A percentile compares a stretch with the other conserved stretches of the same genome.
Evolutionary conservation across 768 basidiomycete species (phyloP).

Genomic region (Gelatoporia subvermispora): DNA sequence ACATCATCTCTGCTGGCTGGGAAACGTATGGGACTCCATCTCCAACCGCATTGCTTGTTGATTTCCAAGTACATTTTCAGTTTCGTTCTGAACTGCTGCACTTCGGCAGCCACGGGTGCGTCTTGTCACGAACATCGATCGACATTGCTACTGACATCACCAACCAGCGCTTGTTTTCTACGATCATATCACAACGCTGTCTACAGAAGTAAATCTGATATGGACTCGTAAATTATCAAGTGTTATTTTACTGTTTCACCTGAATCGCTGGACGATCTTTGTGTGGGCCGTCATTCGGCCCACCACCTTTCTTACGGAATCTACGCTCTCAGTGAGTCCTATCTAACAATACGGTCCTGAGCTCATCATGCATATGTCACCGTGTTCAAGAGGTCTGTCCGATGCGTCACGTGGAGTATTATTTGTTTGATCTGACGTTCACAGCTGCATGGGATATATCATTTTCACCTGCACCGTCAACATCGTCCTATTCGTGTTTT

Average conservation of each 20-base stretch:
- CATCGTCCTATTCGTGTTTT: background rate
- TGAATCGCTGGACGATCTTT: slow-evolving; percentile 6
- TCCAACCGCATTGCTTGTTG: too few relatives aligned
- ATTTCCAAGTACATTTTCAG: too few relatives aligned
- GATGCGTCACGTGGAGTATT: background rate
- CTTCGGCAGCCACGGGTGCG: too few relatives aligned
- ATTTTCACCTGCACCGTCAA: background rate
- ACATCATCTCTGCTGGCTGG: too few relatives aligned
- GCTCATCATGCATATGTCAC: too few relatives aligned
- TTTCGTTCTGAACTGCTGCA: too few relatives aligned
- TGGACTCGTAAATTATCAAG: background rate
- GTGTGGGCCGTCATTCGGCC: background rate
- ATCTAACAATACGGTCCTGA: background rate
- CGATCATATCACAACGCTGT: slow-evolving; percentile 14
- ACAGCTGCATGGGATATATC: background rate
- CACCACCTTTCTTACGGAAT: background rate
- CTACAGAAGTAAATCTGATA: slow-evolving; percentile 2
- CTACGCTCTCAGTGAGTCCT: background rate
- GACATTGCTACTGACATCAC: too few relatives aligned
- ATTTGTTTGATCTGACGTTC: background rate
- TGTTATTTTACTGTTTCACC: slow-evolving; percentile 3
- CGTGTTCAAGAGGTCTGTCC: too few relatives aligned
- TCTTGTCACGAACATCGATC: too few relatives aligned
- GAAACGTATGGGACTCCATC: too few relatives aligned
- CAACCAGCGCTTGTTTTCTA: slow-evolving; percentile 18